Evolutionary conservation across 2,329 filamentous ascomycete genomes (phyloP), one percentile per base, ranked within the genome.

Genomic region (Curvularia sp.): DNA sequence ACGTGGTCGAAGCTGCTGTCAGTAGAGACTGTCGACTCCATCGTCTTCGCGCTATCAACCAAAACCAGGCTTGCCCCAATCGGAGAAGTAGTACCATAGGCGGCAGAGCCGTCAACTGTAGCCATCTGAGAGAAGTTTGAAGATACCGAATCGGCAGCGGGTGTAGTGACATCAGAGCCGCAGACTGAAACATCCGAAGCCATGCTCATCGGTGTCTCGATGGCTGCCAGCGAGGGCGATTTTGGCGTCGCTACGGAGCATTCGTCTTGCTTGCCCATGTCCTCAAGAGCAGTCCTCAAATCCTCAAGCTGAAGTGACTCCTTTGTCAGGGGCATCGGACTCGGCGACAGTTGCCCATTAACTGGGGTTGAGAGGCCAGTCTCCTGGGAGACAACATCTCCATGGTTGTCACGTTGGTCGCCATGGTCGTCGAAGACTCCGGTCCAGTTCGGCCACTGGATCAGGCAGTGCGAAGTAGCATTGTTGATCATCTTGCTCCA

Each of bases 1-100:
- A 56, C 49, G 23, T 57, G 55, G 5, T 60, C 63, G 47, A 66
- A 65, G 53, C 65, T 66, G 28, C 55, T 60, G 19, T 56, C 28
- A 12, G 34, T 60, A n/a, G 57, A 65, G 7, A 49, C 21, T 3
- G 41, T 45, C 5, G 62, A 64, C 19, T 48, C 41, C 6, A 38
- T 25, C 9, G 63, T 53, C 9, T 49, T 56, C 36, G 42, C 92
- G 28, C 91, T 92, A 76, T 97, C 97, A 61, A 92, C 92, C 19
- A 97, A 84, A 51, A 97, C 81, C 7, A 92, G 91, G 34, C 96
- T 86, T 0, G 92, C 96, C 79, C 97, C 93, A 78, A 97, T 97
- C 56, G 93, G 97, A 66, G 91, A 95, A 10, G 91, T 96, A 79
- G 96, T 92, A 59, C 93, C 93, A 75, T 97, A 93, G 59, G 97